Evolutionary conservation across 805 yeast genomes (phyloP), one percentile per base, ranked within the genome.

Genomic region (Yamadazyma kitorensis): DNA sequence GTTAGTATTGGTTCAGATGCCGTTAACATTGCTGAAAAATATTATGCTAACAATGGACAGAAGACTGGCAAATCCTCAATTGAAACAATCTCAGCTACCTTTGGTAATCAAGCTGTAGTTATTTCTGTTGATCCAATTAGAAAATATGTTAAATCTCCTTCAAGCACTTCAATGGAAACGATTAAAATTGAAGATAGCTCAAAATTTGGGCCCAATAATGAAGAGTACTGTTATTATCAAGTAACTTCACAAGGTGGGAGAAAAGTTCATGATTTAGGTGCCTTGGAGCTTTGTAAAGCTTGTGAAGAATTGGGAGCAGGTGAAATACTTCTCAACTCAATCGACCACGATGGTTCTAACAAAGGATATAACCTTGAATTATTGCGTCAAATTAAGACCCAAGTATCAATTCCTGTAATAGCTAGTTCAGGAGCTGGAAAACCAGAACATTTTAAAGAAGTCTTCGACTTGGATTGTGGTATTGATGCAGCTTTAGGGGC

Each of bases 401-500:
- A 84, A 0, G 95, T 87, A 5, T 64, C 68, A 1, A 83, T 94
- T 30, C 99, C 99, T 0, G 97, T 93, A 2, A 93, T 93, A 57
- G 98, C 98, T 0, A 88, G 97, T 5, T 82, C 94, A 42, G 99
- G 99, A 36, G 99, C 99, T 5, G 99, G 99, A 33, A 76, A 67
- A 15, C 98, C 99, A 1, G 74, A 69, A 31, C 98, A 93, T 62
- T 93, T 93, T 56, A 78, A 77, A 43, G 87, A 93, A 44, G 99
- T 86, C 2, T 93, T 93, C 53, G 70, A 68, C 29, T 41, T 62
- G 52, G 69, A 81, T 28, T 88, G 97, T 11, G 70, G 74, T 5
- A 82, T 93, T 1, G 98, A 93, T 63, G 99, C 99, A 27, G 98
- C 98, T 12, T 71, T 93, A 25, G 99, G 98, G 24, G 99, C 99